Evolutionary conservation across 306 rosid species (phyloP).

Genomic region (Dryas drummondii): DNA sequence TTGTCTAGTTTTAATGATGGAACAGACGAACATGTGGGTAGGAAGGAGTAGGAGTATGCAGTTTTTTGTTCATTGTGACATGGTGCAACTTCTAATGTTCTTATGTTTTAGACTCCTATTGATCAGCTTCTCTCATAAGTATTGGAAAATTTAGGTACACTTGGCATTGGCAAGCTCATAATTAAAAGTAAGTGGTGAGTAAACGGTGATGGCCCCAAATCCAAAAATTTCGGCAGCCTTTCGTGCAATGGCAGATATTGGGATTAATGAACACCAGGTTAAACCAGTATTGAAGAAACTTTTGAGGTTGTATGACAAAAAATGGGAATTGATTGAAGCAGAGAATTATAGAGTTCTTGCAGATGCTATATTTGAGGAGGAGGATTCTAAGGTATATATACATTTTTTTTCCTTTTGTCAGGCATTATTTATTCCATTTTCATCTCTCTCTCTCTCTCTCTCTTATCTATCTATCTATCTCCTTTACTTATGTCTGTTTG

Average conservation of each 20-base stretch:
- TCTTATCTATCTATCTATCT: background rate
- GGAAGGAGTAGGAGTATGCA: too few relatives aligned
- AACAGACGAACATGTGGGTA: background rate
- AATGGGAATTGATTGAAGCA: slow-evolving; percentile 91
- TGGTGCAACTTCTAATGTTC: background rate
- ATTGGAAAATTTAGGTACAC: slow-evolving; percentile 18
- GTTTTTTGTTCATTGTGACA: background rate
- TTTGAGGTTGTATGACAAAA: slow-evolving; percentile 64
- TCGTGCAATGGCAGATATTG: slow-evolving; percentile 70
- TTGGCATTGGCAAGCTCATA: slow-evolving; percentile 28
- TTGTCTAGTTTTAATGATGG: slow-evolving; percentile 3
- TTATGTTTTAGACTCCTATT: background rate
- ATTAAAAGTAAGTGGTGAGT: slow-evolving; percentile 20
- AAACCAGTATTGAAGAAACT: slow-evolving; percentile 79
- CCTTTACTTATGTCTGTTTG: slow-evolving; percentile 16
- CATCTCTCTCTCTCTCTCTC: background rate
- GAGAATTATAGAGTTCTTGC: slow-evolving; percentile 83
- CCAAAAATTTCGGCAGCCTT: slow-evolving; percentile 57
- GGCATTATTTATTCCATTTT: slow-evolving; percentile 14
- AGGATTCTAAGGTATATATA: slow-evolving; percentile 54
- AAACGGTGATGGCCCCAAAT: slow-evolving; percentile 66
- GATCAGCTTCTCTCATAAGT: slow-evolving; percentile 5
- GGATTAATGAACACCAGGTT: slow-evolving; percentile 59
- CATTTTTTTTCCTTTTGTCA: slow-evolving; percentile 1
- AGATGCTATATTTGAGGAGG: slow-evolving; percentile 84